Conservation (phyloP, 1,284 basidiomycete genomes). For the Microbotryum intermedium region DNA sequence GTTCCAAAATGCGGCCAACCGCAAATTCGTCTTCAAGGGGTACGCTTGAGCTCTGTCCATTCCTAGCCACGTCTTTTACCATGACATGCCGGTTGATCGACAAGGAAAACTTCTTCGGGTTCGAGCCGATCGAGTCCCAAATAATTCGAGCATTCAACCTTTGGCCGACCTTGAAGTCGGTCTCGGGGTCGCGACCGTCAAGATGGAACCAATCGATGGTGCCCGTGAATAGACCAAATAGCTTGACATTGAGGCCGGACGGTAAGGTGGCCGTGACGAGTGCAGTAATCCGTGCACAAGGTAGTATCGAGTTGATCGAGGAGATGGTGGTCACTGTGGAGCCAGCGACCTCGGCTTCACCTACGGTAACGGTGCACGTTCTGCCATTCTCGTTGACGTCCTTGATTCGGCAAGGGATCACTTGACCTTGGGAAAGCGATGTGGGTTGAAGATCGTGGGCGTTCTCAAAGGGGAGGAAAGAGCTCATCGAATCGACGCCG, state of each 20-base stretch:
- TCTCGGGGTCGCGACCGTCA: conserved; percentile 44
- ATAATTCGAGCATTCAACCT: conserved; percentile 82
- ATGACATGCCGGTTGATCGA: conserved; percentile 67
- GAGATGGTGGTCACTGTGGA: conserved; percentile 56
- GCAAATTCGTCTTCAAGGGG: conserved; percentile 55
- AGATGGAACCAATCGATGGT: conserved; percentile 81
- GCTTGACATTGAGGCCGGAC: conserved; percentile 76
- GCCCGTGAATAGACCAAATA: conserved; percentile 88
- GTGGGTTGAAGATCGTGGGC: conserved; percentile 28
- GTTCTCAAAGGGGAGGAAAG: conserved; percentile 29
- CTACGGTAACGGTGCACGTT: conserved; percentile 36
- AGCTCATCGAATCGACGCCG: conserved; percentile 53
- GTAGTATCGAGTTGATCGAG: conserved; percentile 71
- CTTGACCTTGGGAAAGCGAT: conserved; percentile 37
- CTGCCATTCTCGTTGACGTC: conserved; percentile 37
- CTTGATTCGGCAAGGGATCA: conserved; percentile 36
- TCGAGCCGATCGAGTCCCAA: conserved; percentile 59
- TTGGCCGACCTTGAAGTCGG: conserved; percentile 65
- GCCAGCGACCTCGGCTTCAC: conserved; percentile 29
- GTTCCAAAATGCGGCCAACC: conserved; percentile 61
- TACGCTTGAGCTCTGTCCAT: conserved; percentile 24
- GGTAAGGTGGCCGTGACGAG: conserved; percentile 73
- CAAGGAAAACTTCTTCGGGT: conserved; percentile 67
- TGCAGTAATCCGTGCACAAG: conserved; percentile 75
- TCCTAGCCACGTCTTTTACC: conserved; percentile 40